Evolutionary conservation across 352 stramenopile genomes (phyloP).

Genomic region (Phytophthora meadii): DNA sequence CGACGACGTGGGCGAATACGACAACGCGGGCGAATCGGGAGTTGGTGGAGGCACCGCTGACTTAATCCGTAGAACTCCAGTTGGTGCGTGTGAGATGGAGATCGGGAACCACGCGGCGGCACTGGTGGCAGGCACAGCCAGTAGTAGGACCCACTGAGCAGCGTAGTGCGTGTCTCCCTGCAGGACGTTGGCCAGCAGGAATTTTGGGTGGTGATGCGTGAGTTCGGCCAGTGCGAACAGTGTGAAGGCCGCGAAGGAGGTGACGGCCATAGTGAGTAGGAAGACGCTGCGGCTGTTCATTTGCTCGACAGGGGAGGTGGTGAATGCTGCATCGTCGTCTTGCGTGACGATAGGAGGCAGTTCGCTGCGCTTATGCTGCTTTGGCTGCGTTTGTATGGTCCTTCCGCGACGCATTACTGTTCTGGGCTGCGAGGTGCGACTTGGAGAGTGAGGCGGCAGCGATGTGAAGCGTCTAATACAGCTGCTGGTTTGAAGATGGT

Average conservation of each 20-base stretch:
- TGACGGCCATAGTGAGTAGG: conserved; percentile 58
- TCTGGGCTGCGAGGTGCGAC: conserved; percentile 2
- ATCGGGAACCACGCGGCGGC: conserved; percentile 62
- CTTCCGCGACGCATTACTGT: not conserved
- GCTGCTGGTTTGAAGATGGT: not conserved
- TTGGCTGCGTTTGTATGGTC: conserved; percentile 14
- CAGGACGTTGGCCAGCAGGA: conserved; percentile 42
- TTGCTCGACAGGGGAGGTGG: conserved; percentile 32
- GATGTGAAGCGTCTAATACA: not conserved
- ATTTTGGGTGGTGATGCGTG: conserved; percentile 45
- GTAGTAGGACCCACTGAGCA: conserved; percentile 54
- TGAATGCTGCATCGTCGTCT: conserved; percentile 32
- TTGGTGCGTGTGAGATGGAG: conserved; percentile 45
- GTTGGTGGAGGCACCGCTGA: conserved; percentile 29
- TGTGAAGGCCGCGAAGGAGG: conserved; percentile 71
- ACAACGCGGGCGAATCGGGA: conserved; percentile 23
- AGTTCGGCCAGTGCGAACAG: conserved; percentile 67
- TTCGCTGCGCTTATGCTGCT: conserved; percentile 22
- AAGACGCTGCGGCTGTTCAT: conserved; percentile 65
- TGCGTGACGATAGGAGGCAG: conserved; percentile 17
- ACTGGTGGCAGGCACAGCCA: conserved; percentile 65
- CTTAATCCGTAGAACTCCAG: conserved; percentile 42
- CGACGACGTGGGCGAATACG: conserved; percentile 34
- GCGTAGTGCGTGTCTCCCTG: conserved; percentile 45
- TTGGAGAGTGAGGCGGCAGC: not conserved